Base-by-base conservation (phyloP, 192 early-diverging fungal genomes). In the Kickxella alabastrina region DNA sequence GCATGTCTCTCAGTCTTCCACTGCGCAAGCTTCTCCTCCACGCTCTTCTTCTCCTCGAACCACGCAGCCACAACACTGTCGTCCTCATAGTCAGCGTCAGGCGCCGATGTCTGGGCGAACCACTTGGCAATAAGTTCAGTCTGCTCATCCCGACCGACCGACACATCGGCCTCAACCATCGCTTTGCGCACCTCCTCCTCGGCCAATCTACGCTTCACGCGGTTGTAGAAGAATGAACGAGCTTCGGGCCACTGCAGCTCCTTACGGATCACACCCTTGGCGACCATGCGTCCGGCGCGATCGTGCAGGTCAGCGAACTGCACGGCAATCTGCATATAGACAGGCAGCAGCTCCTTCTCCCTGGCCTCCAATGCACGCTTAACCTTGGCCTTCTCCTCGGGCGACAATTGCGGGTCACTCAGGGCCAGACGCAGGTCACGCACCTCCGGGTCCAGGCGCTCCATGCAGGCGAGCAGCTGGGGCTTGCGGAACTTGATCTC, bases 301-400 rank as follows among this genome's bases (percentile, higher is more conserved):
- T 99, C 96, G 66, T 99, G 96, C 48, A 99, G 82, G 67, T 99
- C 96, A 24, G 96, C 96, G 59, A 99, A 96, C 59, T 97, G 91
- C 14, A 99, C 73, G 17, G 91, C 92, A 22, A 91, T 81, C 68
- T 97, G 94, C 61, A 90, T 85, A 77, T 94, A 96, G 8, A 93
- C 81, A 10, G 96, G 92, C 38, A 99, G 40, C 19, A 99, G 69
- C 42, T 83, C 80, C 60, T 87, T 82, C 61, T 99, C 91, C 43
- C 93, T 88, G 24, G 78, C 80, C n/a, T 89, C 87, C 35, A 99
- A 65, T 45, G 73, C 66, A 14, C 47, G 43, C 79, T 92, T 90
- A 37, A 91, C 56, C 18, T 80, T 77, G 25, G 81, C 77, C 55
- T 84, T 84, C 32, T 86, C 66, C 19, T 75, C 81, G 10, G 86